phyloP scores from a whole-genome alignment of 2,329 filamentous ascomycete species.

The Botryotinia narcissicola region DNA sequence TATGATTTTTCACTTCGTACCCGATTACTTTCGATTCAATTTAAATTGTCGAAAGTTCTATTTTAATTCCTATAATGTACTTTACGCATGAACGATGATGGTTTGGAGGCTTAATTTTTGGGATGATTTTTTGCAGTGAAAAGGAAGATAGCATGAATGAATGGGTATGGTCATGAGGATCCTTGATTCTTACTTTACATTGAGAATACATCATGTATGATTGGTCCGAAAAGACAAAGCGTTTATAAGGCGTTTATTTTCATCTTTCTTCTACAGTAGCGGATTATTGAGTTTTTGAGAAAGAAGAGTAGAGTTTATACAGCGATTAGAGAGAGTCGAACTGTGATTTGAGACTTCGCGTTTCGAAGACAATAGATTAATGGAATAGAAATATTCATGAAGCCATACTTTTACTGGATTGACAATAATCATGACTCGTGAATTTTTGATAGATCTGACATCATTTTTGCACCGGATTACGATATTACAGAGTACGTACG shows the following conservation, averaged over 20 bases:
- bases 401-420: not conserved
- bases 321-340: not conserved
- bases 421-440: not conserved
- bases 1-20: slow-evolving; percentile 11
- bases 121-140: not conserved
- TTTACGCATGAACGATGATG: slow-evolving; percentile 19
- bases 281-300: not conserved
- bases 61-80: slow-evolving; percentile 18
- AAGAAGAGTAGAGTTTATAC: not conserved
- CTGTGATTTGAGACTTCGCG: not conserved
- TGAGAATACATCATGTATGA: not conserved
- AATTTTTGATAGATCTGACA: not conserved
- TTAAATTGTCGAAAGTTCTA: slow-evolving; percentile 3
- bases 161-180: not conserved
- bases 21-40: slow-evolving; percentile 5
- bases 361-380: not conserved
- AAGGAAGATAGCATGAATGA: not conserved
- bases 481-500: not conserved
- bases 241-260: not conserved
- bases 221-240: not conserved
- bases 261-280: not conserved
- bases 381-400: not conserved
- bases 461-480: not conserved
- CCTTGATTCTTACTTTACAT: not conserved
- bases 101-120: slow-evolving; percentile 13